These are phyloP conservation scores for Acanthamoeba culbertsoni DNA, from an alignment of 208 protist species.

Conservation along the genomic window DNA sequence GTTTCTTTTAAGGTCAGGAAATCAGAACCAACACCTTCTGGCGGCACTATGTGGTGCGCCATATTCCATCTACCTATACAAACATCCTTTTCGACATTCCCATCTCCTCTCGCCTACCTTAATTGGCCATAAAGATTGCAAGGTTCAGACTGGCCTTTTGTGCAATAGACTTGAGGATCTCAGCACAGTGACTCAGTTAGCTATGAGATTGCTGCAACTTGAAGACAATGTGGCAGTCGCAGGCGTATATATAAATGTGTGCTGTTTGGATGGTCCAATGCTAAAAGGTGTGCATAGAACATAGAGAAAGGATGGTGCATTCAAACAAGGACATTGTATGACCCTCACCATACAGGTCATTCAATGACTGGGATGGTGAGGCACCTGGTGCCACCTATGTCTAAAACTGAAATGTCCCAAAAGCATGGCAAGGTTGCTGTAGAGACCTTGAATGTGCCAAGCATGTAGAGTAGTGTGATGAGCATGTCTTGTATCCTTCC, in stretches of 20 bases:
- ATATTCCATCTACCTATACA: neutral
- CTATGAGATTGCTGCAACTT: no score
- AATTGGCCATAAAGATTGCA: no score
- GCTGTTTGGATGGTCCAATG: neutral
- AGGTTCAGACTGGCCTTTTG: no score
- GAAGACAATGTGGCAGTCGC: neutral
- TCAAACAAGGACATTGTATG: neutral
- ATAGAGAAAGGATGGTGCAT: neutral
- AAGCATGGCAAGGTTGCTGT: neutral
- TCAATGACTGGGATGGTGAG: neutral
- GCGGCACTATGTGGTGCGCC: neutral
- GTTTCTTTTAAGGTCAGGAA: no score
- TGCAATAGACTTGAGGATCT: no score
- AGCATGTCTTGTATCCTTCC: neutral
- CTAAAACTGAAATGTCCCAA: neutral
- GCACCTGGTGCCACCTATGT: neutral
- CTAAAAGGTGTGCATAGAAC: neutral
- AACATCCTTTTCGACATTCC: neutral
- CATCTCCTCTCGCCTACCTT: no score
- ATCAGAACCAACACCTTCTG: neutral
- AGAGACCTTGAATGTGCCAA: neutral
- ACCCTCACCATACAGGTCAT: neutral
- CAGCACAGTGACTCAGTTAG: neutral
- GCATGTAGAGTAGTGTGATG: neutral
- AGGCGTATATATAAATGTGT: neutral